A percentile compares a stretch with the other conserved stretches of the same genome.
Evolutionary conservation across 805 yeast species (phyloP).

Genomic region (Ogataea thermomethanolica): DNA sequence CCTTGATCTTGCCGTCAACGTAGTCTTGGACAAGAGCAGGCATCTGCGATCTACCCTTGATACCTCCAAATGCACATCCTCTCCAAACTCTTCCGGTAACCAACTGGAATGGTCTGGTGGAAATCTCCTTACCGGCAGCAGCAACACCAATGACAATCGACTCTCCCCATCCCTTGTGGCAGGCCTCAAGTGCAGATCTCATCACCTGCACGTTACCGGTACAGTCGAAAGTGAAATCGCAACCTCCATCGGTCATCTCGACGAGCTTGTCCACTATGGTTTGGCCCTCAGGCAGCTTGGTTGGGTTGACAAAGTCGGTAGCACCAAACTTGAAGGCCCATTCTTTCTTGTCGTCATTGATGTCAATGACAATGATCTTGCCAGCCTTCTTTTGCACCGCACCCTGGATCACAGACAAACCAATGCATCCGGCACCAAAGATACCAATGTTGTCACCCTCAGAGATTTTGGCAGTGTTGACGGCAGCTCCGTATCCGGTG

Average conservation of each 20-base stretch:
- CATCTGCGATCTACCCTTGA: slow-evolving; percentile 94
- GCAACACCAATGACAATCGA: slow-evolving; percentile 97
- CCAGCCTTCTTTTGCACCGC: slow-evolving; percentile 80
- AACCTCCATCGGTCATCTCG: slow-evolving; percentile 95
- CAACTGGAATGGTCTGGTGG: slow-evolving; percentile 97
- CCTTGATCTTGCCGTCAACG: slow-evolving; percentile 74
- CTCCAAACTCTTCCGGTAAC: slow-evolving; percentile 99
- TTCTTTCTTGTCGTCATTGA: slow-evolving; percentile 76
- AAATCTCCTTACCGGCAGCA: slow-evolving; percentile 94
- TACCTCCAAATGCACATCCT: slow-evolving; percentile 99
- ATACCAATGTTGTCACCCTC: slow-evolving; percentile 93
- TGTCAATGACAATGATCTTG: slow-evolving; percentile 80
- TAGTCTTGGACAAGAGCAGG: slow-evolving; percentile 88
- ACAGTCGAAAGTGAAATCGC: slow-evolving; percentile 95
- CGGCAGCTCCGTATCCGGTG: slow-evolving; percentile 97
- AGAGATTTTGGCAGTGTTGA: slow-evolving; percentile 86
- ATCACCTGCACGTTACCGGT: slow-evolving; percentile 94
- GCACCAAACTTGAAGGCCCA: slow-evolving; percentile 94
- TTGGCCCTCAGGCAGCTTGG: slow-evolving; percentile 65
- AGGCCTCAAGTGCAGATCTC: slow-evolving; percentile 95
- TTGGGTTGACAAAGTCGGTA: slow-evolving; percentile 89
- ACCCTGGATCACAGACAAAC: slow-evolving; percentile 94
- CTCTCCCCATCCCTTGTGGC: slow-evolving; percentile 99
- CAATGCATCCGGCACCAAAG: slow-evolving; percentile 98
- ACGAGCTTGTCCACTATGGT: slow-evolving; percentile 78